Evolutionary conservation across 2,329 filamentous ascomycete species (phyloP), one percentile per base, ranked within the genome.

Genomic region (Beauveria sp.): DNA sequence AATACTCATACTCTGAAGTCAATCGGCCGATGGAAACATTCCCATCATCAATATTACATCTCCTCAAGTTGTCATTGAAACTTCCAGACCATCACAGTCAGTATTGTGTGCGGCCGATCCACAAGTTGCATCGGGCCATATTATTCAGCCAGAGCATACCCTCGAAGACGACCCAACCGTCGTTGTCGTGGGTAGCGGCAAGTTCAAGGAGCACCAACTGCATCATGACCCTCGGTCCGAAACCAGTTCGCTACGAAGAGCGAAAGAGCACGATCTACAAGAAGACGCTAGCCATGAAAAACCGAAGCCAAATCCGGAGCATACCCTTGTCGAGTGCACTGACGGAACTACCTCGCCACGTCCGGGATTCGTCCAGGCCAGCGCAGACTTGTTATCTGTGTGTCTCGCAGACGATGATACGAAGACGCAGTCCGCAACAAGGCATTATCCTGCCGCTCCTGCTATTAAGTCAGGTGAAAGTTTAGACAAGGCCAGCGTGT

Each of bases 81-180:
- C 16, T 2, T 18, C 16, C 1, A 24, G 18, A 12, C 28, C 30
- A 37, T 34, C 40, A 43, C 51, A 44, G 24, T 44, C 56, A 22
- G 22, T 34, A 5, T 16, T 44, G 44, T 55, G 59, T 34, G 41
- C 51, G 9, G 59, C 51, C 3, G 59, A 61, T 10, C 51, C 43
- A 10, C 41, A 48, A 50, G 44, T 55, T 55, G 59, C 52, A 14
- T 55, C 59, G 3, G 59, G 59, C 1, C 30, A 43, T 24, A 61
- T 61, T 6, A 61, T 55, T n/a, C 59, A 61, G 18, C 59, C 59
- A 34, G 59, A 61, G 34, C 52, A 61, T 30, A 26, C 43, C 8
- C 22, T 61, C 18, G 41, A 55, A 5, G 52, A 61, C 26, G 59
- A 55, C 24, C 22, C 20, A 55, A 61, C 52, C 22, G 6, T 24